Base-by-base conservation (phyloP, 208 protist genomes). In the Trypanosoma cruzi region DNA sequence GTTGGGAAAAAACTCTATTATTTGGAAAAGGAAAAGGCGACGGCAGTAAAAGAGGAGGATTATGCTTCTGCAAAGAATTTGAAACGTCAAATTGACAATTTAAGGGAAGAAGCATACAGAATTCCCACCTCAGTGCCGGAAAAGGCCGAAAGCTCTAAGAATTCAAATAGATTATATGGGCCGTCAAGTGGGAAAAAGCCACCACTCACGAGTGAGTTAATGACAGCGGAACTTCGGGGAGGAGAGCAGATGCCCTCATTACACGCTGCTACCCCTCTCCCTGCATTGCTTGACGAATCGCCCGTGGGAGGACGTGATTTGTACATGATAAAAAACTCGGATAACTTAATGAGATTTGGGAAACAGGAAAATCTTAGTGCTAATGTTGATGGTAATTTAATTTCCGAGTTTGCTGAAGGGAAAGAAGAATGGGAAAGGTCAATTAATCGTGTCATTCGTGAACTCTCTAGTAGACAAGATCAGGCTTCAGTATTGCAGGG, bases 31-130 rank as follows among this genome's bases (percentile, higher is more conserved):
- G 77, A 88, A 57, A 97, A 97, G 58, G 26, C 55, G n/a, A 64
- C 65, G 32, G 91, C 91, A 8, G 83, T 96, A 18, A 58, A 71
- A 26, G 54, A 78, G 48, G 93, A 97, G 67, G 81, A 97, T 71
- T 96, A 94, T 68, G 62, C 31, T 32, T 68, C 69, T 20, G 91
- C 93, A 48, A 97, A 96, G 75, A 53, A 82, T 28, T 65, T 97
- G 20, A 96, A 95, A 64, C 58, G 57, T 48, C 69, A 81, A 50
- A 97, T 97, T 46, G 84, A 89, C n/a, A 57, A 61, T 26, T 66
- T 95, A 10, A 74, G 79, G 31, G 64, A 64, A 62, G 36, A 40
- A 31, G 61, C 55, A 37, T 80, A 77, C 24, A 62, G 36, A 42
- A 64, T 69, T 49, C 62, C 70, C 26, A 59, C 28, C 18, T 59